A percentile compares a stretch with the other conserved stretches of the same genome.
Evolutionary conservation across 2,329 filamentous ascomycete genomes (phyloP).

Genomic region (Scytalidium sp.): DNA sequence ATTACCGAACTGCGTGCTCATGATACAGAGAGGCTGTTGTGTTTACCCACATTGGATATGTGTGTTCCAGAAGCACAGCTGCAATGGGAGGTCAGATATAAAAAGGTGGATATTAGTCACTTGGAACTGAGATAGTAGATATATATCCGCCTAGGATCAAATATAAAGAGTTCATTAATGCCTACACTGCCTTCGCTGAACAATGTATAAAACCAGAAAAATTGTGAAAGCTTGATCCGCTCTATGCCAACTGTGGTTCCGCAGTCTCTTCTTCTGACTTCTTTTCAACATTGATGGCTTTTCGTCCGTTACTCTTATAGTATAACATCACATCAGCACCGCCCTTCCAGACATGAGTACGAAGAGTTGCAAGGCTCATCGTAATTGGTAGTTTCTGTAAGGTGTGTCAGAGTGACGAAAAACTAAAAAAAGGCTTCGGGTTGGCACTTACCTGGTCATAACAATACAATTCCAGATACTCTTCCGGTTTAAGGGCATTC

Average conservation of each 20-base stretch:
- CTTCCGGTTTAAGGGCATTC: constrained; percentile 71
- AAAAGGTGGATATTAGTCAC: constrained; percentile 16
- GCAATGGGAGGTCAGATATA: constrained; percentile 23
- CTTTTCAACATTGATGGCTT: constrained; percentile 11
- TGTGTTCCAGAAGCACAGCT: constrained; percentile 1
- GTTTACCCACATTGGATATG: constrained; percentile 23
- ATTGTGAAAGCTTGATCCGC: neutral
- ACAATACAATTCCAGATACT: constrained; percentile 93
- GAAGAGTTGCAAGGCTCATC: constrained; percentile 92
- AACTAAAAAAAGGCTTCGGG: neutral
- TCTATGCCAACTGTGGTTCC: neutral
- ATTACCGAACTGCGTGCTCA: constrained; percentile 10
- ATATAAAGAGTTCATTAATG: neutral
- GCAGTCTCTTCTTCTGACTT: neutral
- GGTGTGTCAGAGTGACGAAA: constrained; percentile 2
- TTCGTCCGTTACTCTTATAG: constrained; percentile 86
- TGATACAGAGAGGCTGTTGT: constrained; percentile 15
- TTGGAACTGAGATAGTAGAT: constrained; percentile 1
- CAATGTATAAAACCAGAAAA: neutral
- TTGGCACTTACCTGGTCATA: constrained; percentile 73
- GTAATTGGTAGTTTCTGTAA: constrained; percentile 59
- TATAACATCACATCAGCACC: constrained; percentile 88
- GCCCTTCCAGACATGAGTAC: constrained; percentile 90
- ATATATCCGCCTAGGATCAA: constrained; percentile 1
- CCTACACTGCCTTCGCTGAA: neutral